Conservation (phyloP, 768 basidiomycete species). For the Nidularia pulvinata region DNA sequence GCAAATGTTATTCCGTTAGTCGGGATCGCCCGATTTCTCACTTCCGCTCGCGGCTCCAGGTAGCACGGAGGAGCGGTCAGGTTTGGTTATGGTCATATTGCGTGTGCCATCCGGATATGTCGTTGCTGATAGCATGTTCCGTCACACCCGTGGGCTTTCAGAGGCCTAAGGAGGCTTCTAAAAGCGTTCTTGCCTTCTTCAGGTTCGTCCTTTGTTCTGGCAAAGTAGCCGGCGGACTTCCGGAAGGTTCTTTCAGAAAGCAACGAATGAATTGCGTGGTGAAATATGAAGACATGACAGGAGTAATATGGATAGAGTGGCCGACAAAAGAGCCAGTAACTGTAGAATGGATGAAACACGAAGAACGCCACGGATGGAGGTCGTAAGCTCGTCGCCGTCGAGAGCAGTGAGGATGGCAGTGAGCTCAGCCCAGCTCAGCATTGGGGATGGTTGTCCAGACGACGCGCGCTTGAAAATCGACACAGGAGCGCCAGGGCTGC, state of each 20-base stretch:
- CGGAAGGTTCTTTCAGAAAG: constrained; percentile 9
- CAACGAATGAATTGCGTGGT: background rate
- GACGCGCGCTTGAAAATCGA: constrained; percentile 1
- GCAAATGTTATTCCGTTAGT: constrained; percentile 4
- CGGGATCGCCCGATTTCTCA: constrained; percentile 14
- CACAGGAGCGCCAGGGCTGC: no score
- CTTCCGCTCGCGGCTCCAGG: constrained; percentile 9
- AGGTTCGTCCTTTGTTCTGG: constrained; percentile 11
- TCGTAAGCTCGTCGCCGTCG: background rate
- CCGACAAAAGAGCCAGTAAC: background rate
- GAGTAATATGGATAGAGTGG: background rate
- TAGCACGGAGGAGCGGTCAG: constrained; percentile 14
- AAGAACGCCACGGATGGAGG: no score
- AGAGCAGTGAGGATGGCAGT: constrained; percentile 6
- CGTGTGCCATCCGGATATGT: background rate
- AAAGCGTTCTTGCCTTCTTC: constrained; percentile 3
- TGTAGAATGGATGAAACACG: no score
- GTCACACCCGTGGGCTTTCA: background rate
- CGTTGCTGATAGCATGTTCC: background rate
- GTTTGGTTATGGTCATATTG: constrained; percentile 1
- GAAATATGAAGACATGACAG: background rate
- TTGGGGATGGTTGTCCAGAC: constrained; percentile 8
- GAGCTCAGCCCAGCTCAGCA: background rate
- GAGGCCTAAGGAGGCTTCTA: background rate
- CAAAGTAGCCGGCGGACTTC: constrained; percentile 11